Evolutionary conservation across 805 yeast species (phyloP), one percentile per base, ranked within the genome.

Genomic region (Spathaspora gorwiae): DNA sequence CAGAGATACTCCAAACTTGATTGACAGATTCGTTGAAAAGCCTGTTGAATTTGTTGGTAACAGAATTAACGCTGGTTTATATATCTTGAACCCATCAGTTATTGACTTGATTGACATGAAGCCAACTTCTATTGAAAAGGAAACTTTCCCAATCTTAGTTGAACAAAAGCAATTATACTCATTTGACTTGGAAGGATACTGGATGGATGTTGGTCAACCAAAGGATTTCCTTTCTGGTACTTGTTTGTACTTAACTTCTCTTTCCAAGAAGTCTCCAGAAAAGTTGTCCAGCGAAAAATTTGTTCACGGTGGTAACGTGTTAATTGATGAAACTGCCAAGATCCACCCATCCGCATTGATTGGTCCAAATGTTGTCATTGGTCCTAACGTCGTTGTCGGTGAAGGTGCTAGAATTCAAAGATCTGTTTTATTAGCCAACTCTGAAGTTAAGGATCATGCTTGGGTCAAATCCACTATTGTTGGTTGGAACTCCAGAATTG

Each of bases 131-230:
- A 94, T 94, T 61, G 99, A 94, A 80, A 90, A 90, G 84, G 99
- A 94, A 80, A 90, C 97, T 58, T 94, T 94, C 97, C 99, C 99
- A 62, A 74, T 77, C 61, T 81, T 94, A 61, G 97, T 95, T 55
- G 95, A 87, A 73, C 75, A 84, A 66, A 90, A 85, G 65, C 79
- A 84, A 50, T 80, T 94, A 62, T 94, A 84, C 80, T 90, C 98
- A 45, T 94, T 87, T 64, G 99, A 94, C 72, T 82, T 94, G 65
- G 97, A 94, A 78, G 98, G 99, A 56, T 94, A 83, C 87, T 94
- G 99, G 99, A 94, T 94, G 99, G 99, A 94, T 72, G 97, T 94
- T 58, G 99, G 99, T 72, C 99, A 94, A 79, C 99, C 99, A 80
- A 94, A 92, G 82, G 99, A 94, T 75, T 94, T 90, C 84, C 75